These are phyloP conservation scores for Paralagenidium karlingii DNA, from an alignment of 352 stramenopile genomes.

Conservation along the genomic window DNA sequence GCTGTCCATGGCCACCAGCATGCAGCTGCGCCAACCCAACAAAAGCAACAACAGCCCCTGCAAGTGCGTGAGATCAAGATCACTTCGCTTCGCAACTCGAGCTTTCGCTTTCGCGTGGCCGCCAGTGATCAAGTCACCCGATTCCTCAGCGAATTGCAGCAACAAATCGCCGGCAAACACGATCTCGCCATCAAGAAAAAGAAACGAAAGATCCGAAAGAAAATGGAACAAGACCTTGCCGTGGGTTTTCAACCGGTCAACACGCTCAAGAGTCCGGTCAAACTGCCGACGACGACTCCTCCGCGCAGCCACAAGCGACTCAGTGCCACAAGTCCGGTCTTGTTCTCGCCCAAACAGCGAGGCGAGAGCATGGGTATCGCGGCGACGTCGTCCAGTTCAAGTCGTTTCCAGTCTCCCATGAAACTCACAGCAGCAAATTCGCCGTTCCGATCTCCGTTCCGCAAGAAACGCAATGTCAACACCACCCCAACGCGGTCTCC, in stretches of 20 bases:
- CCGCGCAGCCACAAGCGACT: too few relatives aligned
- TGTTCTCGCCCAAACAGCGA: not conserved
- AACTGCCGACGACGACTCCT: conserved; percentile 20
- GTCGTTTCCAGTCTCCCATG: too few relatives aligned
- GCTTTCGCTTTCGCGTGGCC: not conserved
- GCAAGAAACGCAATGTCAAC: conserved; percentile 59
- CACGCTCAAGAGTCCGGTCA: conserved; percentile 39
- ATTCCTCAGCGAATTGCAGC: conserved; percentile 52
- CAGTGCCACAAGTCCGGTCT: too few relatives aligned
- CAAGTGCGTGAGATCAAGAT: too few relatives aligned
- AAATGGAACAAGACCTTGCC: conserved; percentile 27
- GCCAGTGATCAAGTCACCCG: not conserved
- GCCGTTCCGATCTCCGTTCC: conserved; percentile 60
- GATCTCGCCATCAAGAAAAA: conserved; percentile 41
- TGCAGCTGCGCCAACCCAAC: too few relatives aligned
- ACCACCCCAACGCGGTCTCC: conserved; percentile 4
- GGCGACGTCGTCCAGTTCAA: not conserved
- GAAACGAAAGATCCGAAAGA: conserved; percentile 70
- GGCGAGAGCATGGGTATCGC: not conserved
- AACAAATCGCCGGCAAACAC: conserved; percentile 45
- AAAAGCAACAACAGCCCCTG: too few relatives aligned
- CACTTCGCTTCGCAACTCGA: not conserved
- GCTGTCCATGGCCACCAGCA: too few relatives aligned
- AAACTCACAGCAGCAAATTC: conserved; percentile 52
- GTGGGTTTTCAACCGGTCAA: conserved; percentile 57